Conservation (phyloP, 2,329 filamentous ascomycete species). For the Ceratocystis huliohia region DNA sequence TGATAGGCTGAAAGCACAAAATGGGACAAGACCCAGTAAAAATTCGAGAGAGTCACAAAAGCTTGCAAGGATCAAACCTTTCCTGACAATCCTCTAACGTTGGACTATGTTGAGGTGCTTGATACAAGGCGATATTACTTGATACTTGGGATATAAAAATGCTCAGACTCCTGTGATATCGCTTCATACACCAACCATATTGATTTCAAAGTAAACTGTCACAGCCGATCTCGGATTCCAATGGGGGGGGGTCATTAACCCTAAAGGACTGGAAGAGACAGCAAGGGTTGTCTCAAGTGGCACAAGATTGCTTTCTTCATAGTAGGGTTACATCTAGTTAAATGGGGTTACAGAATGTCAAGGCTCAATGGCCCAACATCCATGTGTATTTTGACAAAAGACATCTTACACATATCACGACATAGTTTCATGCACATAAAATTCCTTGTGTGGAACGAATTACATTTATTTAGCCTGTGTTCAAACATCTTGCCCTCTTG, state of each 20-base stretch:
- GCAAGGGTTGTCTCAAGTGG: background rate
- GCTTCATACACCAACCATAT: background rate
- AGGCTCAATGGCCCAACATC: background rate
- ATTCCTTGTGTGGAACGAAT: background rate
- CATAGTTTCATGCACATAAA: background rate
- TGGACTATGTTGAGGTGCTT: background rate
- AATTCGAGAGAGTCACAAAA: background rate
- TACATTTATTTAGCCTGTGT: background rate
- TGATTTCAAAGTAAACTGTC: background rate
- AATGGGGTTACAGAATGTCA: background rate
- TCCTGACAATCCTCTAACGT: background rate
- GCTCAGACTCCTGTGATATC: background rate
- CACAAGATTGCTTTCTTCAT: background rate
- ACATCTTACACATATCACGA: background rate
- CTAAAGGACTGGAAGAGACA: background rate
- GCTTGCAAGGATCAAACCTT: slow-evolving; percentile 7
- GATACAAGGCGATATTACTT: background rate
- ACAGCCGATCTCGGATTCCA: slow-evolving; percentile 1
- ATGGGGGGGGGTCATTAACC: background rate
- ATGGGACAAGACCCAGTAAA: slow-evolving; percentile 9
- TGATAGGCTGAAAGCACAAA: background rate
- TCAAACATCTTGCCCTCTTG: background rate
- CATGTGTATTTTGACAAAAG: background rate
- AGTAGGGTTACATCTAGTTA: background rate
- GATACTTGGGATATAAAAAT: background rate